phyloP scores from a whole-genome alignment of 2,329 filamentous ascomycete genomes.

The Diaporthe citrichinensis region DNA sequence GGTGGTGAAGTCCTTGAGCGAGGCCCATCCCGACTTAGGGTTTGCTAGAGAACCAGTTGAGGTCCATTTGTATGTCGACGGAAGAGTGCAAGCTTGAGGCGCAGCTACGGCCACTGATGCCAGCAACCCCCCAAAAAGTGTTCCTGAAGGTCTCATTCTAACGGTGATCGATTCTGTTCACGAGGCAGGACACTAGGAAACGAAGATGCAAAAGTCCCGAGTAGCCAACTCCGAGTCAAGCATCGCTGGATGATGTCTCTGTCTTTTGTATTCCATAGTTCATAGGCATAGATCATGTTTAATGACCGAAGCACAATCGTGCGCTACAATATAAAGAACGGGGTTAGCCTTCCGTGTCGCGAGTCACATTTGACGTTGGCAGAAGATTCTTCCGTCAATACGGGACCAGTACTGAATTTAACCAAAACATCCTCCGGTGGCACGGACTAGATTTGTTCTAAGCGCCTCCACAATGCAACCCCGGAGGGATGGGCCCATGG shows the following conservation, averaged over 20 bases:
- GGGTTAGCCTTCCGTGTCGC: slow-evolving; percentile 10
- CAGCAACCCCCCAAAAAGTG: slow-evolving; percentile 7
- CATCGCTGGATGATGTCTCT: not conserved
- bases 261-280: slow-evolving; percentile 11
- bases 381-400: slow-evolving; percentile 22
- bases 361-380: slow-evolving; percentile 4
- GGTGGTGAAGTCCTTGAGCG: slow-evolving; percentile 75
- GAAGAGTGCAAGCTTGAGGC: slow-evolving; percentile 60
- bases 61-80: slow-evolving; percentile 69
- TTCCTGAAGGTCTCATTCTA: slow-evolving; percentile 1
- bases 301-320: not conserved
- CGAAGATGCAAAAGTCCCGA: not conserved
- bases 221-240: no score
- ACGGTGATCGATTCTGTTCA: not conserved
- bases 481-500: not conserved
- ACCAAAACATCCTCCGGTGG: slow-evolving; percentile 15
- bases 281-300: not conserved
- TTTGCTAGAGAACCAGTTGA: slow-evolving; percentile 64
- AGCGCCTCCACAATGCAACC: slow-evolving; percentile 4
- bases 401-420: slow-evolving; percentile 19
- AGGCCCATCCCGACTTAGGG: slow-evolving; percentile 67
- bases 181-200: not conserved
- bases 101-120: not conserved
- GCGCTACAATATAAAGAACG: not conserved
- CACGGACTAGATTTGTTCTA: slow-evolving; percentile 17